Conservation (phyloP, 768 basidiomycete species). For the Russula ochroleuca region DNA sequence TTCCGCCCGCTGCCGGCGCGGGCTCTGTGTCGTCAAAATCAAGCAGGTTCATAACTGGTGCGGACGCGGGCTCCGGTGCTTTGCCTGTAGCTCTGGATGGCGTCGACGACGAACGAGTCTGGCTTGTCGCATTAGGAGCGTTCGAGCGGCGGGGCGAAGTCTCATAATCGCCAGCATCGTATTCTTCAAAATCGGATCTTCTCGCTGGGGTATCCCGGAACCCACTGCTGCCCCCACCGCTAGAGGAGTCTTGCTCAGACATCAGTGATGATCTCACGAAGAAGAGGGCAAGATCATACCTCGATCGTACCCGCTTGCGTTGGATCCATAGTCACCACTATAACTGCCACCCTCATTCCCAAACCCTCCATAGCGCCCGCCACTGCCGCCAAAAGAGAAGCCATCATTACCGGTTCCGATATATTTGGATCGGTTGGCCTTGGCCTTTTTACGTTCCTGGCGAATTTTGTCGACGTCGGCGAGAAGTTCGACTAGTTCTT, state of each 20-base stretch:
- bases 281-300: constrained; percentile 10
- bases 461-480: constrained; percentile 90
- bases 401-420: constrained; percentile 81
- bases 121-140: constrained; percentile 35
- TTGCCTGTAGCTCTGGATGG: constrained; percentile 28
- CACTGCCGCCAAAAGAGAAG: constrained; percentile 51
- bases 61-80: constrained; percentile 43
- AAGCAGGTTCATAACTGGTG: constrained; percentile 58
- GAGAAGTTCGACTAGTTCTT: constrained; percentile 88
- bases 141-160: constrained; percentile 41
- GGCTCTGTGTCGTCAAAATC: constrained; percentile 70
- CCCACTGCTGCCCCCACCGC: constrained; percentile 43
- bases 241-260: constrained; percentile 21
- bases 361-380: constrained; percentile 66
- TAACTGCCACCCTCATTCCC: constrained; percentile 46
- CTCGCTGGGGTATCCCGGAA: constrained; percentile 58
- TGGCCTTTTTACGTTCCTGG: constrained; percentile 85
- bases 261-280: constrained; percentile 9
- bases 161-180: constrained; percentile 96
- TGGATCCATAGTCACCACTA: constrained; percentile 41
- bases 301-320: constrained; percentile 41
- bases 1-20: constrained; percentile 26
- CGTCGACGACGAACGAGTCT: constrained; percentile 34
- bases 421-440: constrained; percentile 86
- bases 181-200: constrained; percentile 74